Evolutionary conservation across 2,329 filamentous ascomycete species (phyloP), one percentile per base, ranked within the genome.

Genomic region (Trichoderma atroviride): DNA sequence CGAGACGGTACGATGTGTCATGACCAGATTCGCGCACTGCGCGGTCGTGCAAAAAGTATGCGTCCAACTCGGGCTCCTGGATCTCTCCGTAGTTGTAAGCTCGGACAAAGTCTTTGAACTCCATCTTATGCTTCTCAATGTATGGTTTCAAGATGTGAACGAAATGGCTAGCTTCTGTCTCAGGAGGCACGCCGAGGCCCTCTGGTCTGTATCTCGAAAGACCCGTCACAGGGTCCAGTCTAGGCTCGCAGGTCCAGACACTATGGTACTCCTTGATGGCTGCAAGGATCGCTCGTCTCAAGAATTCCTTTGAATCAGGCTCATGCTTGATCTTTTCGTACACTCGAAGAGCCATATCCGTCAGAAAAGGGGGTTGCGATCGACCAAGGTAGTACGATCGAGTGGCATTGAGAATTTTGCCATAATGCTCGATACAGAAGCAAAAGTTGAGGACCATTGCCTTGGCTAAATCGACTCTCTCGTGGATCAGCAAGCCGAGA

Each of bases 401-500:
- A 69, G 96, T 99, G 63, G 96, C 96, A 80, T 99, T 99, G 73
- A 98, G 88, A 70, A 99, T 97, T 83, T 98, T 99, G 76, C 94
- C 95, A 78, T 99, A 99, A 81, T 99, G 95, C 79, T 94, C 91
- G 80, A 99, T 98, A 82, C 93, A 97, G 84, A 99, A 99, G 80
- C 93, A 96, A 80, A 98, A 98, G 83, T 99, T 97, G 75, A 88
- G 85, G 63, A 98, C 94, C 93, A 99, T 98, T 61, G 91, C 88
- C 83, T 97, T 97, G 74, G 94, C 94, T 68, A 98, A 83, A 75
- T 97, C 89, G 27, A 93, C 89, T 70, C 92, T 90, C 77, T 96
- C 92, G 77, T 95, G 93, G 74, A 93, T 88, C 70, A 98, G 84
- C 70, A 99, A 86, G 22, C 96, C 96, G 3, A 98, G 85, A 5